A percentile compares a stretch with the other conserved stretches of the same genome.
phyloP scores from a whole-genome alignment of 306 rosid genomes.

The Malus asiatica region DNA sequence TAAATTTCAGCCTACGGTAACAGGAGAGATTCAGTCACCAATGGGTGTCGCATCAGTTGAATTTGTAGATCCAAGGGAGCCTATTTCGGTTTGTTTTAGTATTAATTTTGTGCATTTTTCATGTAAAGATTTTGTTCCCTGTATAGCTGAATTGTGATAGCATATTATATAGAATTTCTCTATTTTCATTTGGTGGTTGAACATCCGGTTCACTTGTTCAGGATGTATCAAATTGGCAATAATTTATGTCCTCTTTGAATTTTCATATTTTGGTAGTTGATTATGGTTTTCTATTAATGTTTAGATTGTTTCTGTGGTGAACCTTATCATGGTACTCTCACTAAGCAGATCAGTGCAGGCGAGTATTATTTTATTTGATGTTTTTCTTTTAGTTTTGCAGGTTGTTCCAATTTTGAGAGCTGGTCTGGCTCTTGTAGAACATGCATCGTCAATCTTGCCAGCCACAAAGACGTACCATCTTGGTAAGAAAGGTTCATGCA shows the following conservation, averaged over 20 bases:
- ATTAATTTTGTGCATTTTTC: neutral
- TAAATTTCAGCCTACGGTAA: conserved; percentile 59
- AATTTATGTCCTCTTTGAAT: neutral
- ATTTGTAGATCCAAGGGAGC: conserved; percentile 90
- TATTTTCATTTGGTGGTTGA: neutral
- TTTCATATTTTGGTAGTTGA: neutral
- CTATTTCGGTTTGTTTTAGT: conserved; percentile 58
- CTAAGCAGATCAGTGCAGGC: conserved; percentile 11
- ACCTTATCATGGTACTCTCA: neutral
- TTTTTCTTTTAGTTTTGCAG: conserved; percentile 35
- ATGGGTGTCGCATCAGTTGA: conserved; percentile 86
- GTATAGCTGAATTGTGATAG: neutral
- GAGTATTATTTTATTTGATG: conserved; percentile 20
- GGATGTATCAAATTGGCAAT: neutral
- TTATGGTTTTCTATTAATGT: neutral
- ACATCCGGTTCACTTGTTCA: neutral
- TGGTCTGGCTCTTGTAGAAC: conserved; percentile 84
- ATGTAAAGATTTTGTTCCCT: neutral
- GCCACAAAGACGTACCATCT: conserved; percentile 80
- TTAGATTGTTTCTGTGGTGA: neutral
- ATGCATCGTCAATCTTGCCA: conserved; percentile 72
- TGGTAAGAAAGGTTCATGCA: conserved; percentile 40
- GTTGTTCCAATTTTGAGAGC: conserved; percentile 89
- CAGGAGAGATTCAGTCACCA: conserved; percentile 88
- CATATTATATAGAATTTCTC: too few species aligned